Percentiles rank a stretch among this genome's conserved stretches.
Evolutionary conservation across 345 rosid genomes (phyloP).

Genomic region (Orychophragmus violaceus): DNA sequence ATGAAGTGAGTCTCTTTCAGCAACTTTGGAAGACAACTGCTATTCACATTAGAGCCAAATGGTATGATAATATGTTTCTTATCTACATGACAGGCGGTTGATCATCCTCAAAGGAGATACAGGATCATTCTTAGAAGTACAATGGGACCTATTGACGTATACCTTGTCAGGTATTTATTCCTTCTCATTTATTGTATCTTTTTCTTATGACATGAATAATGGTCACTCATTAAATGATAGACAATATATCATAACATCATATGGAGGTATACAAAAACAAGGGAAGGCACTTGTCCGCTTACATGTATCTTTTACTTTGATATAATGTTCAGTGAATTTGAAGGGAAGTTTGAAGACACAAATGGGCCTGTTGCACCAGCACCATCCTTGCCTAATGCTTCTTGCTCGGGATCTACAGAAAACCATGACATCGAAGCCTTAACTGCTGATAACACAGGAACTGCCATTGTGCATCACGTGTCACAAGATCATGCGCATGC

Average conservation of each 20-base stretch:
- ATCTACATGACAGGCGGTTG: conserved; percentile 52
- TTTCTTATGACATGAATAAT: not conserved
- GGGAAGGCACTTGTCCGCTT: not conserved
- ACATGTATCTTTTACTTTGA: conserved; percentile 11
- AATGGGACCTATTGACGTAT: conserved; percentile 96
- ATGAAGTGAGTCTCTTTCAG: conserved; percentile 53
- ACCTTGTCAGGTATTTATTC: conserved; percentile 72
- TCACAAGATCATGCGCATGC: conserved; percentile 29
- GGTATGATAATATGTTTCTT: conserved; percentile 24
- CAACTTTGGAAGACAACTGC: not conserved
- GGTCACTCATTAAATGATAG: not conserved
- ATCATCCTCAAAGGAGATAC: conserved; percentile 76
- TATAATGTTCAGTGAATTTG: conserved; percentile 61
- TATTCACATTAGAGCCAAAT: conserved; percentile 17
- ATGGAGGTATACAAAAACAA: not conserved
- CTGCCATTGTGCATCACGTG: conserved; percentile 37
- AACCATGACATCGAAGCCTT: conserved; percentile 41
- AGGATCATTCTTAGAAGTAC: conserved; percentile 91
- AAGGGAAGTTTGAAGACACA: conserved; percentile 78
- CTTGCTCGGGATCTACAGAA: conserved; percentile 56
- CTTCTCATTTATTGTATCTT: not conserved
- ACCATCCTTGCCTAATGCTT: conserved; percentile 42
- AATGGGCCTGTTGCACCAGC: conserved; percentile 51
- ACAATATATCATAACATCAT: not conserved
- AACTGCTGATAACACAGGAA: conserved; percentile 33